Base-by-base conservation (phyloP, 2,329 filamentous ascomycete genomes). In the Cladosporium sp. region DNA sequence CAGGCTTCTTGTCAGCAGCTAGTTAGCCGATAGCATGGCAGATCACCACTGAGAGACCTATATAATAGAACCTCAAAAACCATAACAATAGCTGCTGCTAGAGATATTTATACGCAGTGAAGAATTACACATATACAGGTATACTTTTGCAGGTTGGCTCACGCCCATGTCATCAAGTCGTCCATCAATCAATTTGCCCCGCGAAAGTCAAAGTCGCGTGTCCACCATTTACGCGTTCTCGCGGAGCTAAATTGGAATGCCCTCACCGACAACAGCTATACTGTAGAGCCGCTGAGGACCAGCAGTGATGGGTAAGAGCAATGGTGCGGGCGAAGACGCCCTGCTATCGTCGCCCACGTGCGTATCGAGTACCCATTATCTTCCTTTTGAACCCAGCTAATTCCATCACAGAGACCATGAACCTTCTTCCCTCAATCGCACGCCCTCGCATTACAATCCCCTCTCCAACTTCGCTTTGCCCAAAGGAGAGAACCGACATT, bases 381-480 rank as follows among this genome's bases (percentile, higher is more conserved):
- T 9, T n/a, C 34, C 19, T 15, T 22, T 5, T 25, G 25, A 36
- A n/a, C 1, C 30, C 15, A 36, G 15, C 40, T 40, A 42, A 51
- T 40, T 25, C 25, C 20, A 34, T 12, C 36, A 5, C 25, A 60
- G 59, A 2, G 70, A 76, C 51, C 68, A 76, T 39, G 70, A 76
- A 64, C 69, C 73, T 60, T 63, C 71, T n/a, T 67, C 70, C 15
- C 65, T 83, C 20, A 76, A 84, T 51, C 86, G 88, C 58, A 77
- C 74, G 49, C 65, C 79, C 19, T 86, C 84, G 3, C 67, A 75
- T 58, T 97, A 97, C 78, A 87, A 85, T 59, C 86, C 93, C 0
- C 81, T 95, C 28, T 77, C 85, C 57, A 88, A 87, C 7, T 97
- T 92, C 74, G 78, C 78, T 51, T 84, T 97, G 9, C 83, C 89